Conservation (phyloP, 2,329 filamentous ascomycete genomes). For the Ophiostoma novo-ulmi region DNA sequence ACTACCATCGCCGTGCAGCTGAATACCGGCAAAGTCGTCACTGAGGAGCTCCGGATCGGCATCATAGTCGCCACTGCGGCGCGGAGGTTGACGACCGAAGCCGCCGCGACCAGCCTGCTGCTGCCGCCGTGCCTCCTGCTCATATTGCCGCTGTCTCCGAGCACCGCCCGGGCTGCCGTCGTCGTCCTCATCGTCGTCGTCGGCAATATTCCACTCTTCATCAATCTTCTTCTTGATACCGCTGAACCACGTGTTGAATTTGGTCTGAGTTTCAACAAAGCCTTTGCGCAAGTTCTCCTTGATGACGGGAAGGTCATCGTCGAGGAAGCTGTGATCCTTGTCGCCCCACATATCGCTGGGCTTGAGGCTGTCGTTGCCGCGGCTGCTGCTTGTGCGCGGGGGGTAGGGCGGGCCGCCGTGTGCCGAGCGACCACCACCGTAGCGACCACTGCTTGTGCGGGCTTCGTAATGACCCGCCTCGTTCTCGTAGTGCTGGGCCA, state of each 20-base stretch:
- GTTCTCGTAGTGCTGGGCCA: constrained; percentile 83
- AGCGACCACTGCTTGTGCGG: constrained; percentile 40
- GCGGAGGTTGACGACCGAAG: constrained; percentile 40
- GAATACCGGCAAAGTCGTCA: constrained; percentile 78
- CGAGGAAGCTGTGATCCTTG: constrained; percentile 83
- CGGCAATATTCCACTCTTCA: constrained; percentile 73
- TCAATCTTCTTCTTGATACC: constrained; percentile 91
- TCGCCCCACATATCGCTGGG: constrained; percentile 58
- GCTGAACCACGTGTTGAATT: constrained; percentile 88
- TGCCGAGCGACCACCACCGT: constrained; percentile 21
- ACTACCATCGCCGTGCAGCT: constrained; percentile 59
- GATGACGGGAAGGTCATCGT: constrained; percentile 92
- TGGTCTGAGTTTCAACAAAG: constrained; percentile 87
- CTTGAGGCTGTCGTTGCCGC: constrained; percentile 41
- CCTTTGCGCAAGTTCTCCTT: constrained; percentile 90
- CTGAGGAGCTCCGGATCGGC: constrained; percentile 85
- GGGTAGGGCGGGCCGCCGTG: constrained; percentile 27
- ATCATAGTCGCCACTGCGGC: constrained; percentile 87
- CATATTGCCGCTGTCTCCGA: constrained; percentile 7
- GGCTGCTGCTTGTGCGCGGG: constrained; percentile 40
- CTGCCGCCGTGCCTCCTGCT: constrained; percentile 15
- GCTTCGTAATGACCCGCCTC: constrained; percentile 51
- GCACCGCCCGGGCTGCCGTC: constrained; percentile 12
- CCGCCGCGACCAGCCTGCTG: constrained; percentile 27
- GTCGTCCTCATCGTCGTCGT: constrained; percentile 43